Percentiles rank a stretch among this genome's conserved stretches.
Evolutionary conservation across 441 rosid species (phyloP).

Genomic region (Melastoma candidum): DNA sequence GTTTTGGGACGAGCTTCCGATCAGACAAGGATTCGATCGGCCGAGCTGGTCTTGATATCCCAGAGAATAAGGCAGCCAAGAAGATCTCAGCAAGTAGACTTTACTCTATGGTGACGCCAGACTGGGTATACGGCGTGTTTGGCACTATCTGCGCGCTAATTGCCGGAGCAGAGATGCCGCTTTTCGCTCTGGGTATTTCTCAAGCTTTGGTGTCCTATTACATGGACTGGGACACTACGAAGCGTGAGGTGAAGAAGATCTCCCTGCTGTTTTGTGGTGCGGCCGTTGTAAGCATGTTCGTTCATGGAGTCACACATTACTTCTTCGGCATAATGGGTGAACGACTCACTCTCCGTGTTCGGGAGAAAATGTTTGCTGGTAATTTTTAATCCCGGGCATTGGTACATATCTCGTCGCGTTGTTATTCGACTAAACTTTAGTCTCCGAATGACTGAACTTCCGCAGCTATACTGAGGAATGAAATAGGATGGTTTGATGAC

Average conservation of each 20-base stretch:
- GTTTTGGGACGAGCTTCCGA: constrained; percentile 62
- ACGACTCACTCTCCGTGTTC: constrained; percentile 77
- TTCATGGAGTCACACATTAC: constrained; percentile 60
- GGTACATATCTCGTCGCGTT: neutral
- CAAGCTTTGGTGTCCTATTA: constrained; percentile 79
- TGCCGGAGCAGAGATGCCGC: constrained; percentile 93
- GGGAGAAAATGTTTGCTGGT: constrained; percentile 76
- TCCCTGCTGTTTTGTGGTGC: constrained; percentile 58
- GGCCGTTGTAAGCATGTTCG: constrained; percentile 48
- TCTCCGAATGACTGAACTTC: neutral
- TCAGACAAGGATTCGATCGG: constrained; percentile 74
- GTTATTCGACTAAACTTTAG: neutral
- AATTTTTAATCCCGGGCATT: constrained; percentile 1
- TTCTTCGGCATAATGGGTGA: constrained; percentile 86
- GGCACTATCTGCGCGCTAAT: constrained; percentile 64
- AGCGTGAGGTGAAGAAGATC: constrained; percentile 65
- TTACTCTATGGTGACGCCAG: constrained; percentile 73
- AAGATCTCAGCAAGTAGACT: constrained; percentile 46
- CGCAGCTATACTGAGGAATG: constrained; percentile 79
- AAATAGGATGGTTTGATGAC: constrained; percentile 92
- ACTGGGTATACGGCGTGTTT: constrained; percentile 61
- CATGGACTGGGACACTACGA: constrained; percentile 69
- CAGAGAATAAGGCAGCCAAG: constrained; percentile 27
- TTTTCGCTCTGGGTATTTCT: constrained; percentile 87
- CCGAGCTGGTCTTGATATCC: constrained; percentile 30